These are phyloP conservation scores for Candida multigemmis DNA, from an alignment of 805 yeast genomes.

Conservation along the genomic window DNA sequence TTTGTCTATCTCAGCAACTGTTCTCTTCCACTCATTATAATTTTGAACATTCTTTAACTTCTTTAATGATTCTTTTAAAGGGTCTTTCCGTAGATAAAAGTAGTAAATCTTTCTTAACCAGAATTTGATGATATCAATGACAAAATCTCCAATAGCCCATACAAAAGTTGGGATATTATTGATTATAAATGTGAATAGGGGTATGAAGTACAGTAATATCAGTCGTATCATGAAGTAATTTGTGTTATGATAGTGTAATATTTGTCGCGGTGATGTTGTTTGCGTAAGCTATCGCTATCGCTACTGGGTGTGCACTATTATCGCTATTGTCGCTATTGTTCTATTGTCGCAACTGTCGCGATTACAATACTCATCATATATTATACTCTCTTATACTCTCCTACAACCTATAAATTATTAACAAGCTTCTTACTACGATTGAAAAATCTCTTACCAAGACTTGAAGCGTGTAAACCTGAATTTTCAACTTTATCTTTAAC, in stretches of 20 bases:
- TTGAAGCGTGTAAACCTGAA: slow-evolving; percentile 42
- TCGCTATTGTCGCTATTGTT: too few species aligned
- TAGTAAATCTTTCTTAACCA: slow-evolving; percentile 33
- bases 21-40: slow-evolving; percentile 64
- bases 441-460: slow-evolving; percentile 45
- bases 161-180: slow-evolving; percentile 29
- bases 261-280: neutral
- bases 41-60: slow-evolving; percentile 42
- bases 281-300: too few species aligned
- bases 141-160: slow-evolving; percentile 34
- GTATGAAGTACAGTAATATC: slow-evolving; percentile 7
- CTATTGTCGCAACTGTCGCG: too few species aligned
- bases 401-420: too few species aligned
- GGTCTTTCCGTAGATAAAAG: slow-evolving; percentile 29
- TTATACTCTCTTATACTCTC: too few species aligned
- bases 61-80: slow-evolving; percentile 38
- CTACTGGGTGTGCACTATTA: too few species aligned
- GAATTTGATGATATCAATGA: slow-evolving; percentile 35
- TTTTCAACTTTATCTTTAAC: slow-evolving; percentile 41
- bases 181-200: slow-evolving; percentile 16
- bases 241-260: neutral
- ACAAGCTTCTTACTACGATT: slow-evolving; percentile 46
- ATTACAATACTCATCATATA: too few species aligned
- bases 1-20: slow-evolving; percentile 41
- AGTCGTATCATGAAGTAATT: neutral